Conservation (phyloP, 2,329 filamentous ascomycete species). For the Phoma sp. region DNA sequence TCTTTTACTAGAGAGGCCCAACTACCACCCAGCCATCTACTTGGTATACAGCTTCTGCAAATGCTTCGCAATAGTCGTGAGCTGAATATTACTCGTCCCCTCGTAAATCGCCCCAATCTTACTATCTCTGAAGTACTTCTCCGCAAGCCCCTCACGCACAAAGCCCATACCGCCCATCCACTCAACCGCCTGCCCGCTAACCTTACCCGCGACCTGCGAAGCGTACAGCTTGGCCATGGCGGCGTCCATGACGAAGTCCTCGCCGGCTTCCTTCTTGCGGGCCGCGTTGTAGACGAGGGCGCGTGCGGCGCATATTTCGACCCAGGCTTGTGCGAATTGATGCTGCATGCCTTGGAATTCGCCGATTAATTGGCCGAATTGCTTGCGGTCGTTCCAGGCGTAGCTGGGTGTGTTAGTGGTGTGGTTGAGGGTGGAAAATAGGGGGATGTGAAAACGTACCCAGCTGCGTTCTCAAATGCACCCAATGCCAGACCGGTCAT, state of each 20-base stretch:
- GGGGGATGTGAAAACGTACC: conserved; percentile 53
- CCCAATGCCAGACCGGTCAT: conserved; percentile 97
- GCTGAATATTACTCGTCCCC: conserved; percentile 79
- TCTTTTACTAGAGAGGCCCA: neutral
- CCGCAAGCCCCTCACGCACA: conserved; percentile 90
- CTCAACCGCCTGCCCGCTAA: conserved; percentile 86
- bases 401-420: conserved; percentile 61
- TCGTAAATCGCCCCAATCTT: conserved; percentile 99
- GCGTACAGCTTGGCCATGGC: conserved; percentile 98
- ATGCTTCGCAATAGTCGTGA: conserved; percentile 73
- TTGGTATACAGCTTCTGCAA: conserved; percentile 73
- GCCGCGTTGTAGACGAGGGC: conserved; percentile 95
- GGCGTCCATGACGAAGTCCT: conserved; percentile 93
- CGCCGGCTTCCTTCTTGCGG: conserved; percentile 95
- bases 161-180: conserved; percentile 99
- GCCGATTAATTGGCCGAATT: conserved; percentile 91
- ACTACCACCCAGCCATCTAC: conserved; percentile 37
- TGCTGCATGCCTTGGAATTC: conserved; percentile 99
- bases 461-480: conserved; percentile 91
- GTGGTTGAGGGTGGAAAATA: neutral
- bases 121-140: conserved; percentile 97
- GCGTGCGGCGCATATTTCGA: conserved; percentile 88
- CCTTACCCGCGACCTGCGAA: conserved; percentile 87
- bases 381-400: conserved; percentile 97
- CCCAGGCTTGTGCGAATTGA: conserved; percentile 95